phyloP scores from a whole-genome alignment of 2,329 filamentous ascomycete species.

The Atkinsonella texensis region DNA sequence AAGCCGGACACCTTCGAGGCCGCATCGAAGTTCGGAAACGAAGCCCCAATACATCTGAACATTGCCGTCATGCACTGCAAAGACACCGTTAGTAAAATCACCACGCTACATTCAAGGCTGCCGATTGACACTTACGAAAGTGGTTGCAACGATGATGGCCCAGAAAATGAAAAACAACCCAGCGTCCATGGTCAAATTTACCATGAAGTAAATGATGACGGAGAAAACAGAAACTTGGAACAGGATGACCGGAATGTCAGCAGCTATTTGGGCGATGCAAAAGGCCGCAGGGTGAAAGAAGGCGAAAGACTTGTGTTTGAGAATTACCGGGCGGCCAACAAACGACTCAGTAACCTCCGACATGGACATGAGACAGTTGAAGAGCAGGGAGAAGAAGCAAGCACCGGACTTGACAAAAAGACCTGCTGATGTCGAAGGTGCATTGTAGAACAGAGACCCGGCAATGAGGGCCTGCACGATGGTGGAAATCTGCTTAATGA shows the following conservation, averaged over 20 bases:
- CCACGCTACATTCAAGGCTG: too few species aligned
- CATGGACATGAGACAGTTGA: slow-evolving; percentile 50
- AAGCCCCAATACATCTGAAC: slow-evolving; percentile 44
- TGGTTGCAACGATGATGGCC: slow-evolving; percentile 36
- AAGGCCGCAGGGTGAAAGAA: slow-evolving; percentile 45
- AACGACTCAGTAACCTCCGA: slow-evolving; percentile 55
- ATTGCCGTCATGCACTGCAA: slow-evolving; percentile 41
- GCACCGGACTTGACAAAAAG: slow-evolving; percentile 53
- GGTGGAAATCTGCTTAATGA: slow-evolving; percentile 49
- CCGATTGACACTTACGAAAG: slow-evolving; percentile 29
- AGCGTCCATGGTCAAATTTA: slow-evolving; percentile 38
- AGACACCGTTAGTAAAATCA: background rate
- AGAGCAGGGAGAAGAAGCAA: slow-evolving; percentile 52
- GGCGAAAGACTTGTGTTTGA: slow-evolving; percentile 47
- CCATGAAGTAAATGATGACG: slow-evolving; percentile 53
- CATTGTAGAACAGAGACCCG: slow-evolving; percentile 57
- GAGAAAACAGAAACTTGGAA: slow-evolving; percentile 48
- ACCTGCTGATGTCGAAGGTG: slow-evolving; percentile 42
- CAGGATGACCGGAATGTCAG: slow-evolving; percentile 43
- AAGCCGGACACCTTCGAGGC: slow-evolving; percentile 46
- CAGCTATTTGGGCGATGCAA: slow-evolving; percentile 44
- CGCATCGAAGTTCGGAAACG: slow-evolving; percentile 43
- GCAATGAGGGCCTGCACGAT: slow-evolving; percentile 48
- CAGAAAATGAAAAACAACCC: slow-evolving; percentile 51
- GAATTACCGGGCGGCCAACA: slow-evolving; percentile 43